These are phyloP conservation scores for Phyllachora maydis DNA, from an alignment of 2,329 filamentous ascomycete species.

Conservation along the genomic window DNA sequence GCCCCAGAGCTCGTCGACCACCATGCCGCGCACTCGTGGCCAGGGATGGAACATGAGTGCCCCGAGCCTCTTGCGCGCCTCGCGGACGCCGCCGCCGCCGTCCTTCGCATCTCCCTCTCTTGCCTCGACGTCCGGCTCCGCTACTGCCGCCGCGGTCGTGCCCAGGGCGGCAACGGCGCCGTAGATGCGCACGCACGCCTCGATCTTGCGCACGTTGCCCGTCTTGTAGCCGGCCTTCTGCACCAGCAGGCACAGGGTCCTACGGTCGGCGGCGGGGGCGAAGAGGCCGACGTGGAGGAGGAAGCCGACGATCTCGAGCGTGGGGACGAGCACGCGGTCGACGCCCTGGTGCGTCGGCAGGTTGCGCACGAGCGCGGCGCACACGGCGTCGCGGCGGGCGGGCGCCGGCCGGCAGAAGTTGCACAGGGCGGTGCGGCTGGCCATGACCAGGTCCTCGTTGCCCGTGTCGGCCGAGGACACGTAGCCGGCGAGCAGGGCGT, in stretches of 20 bases:
- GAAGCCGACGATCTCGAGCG: constrained; percentile 59
- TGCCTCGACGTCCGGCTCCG: too few species aligned
- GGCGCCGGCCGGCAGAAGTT: constrained; percentile 23
- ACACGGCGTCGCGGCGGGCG: constrained; percentile 20
- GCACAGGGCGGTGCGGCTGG: constrained; percentile 43
- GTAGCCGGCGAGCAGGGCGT: constrained; percentile 40
- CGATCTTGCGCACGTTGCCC: constrained; percentile 61
- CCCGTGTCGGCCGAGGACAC: constrained; percentile 60
- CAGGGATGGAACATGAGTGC: constrained; percentile 66
- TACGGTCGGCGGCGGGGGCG: constrained; percentile 16
- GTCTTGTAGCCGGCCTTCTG: constrained; percentile 72
- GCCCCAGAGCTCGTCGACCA: constrained; percentile 39
- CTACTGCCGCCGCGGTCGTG: too few species aligned
- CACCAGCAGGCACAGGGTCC: constrained; percentile 43
- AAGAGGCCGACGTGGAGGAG: constrained; percentile 43
- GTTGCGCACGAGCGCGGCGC: constrained; percentile 29
- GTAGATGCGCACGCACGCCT: constrained; percentile 66
- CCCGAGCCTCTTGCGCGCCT: constrained; percentile 46
- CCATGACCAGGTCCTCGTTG: constrained; percentile 53
- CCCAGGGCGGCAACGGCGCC: constrained; percentile 34
- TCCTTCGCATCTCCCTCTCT: too few species aligned
- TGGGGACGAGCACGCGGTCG: constrained; percentile 55
- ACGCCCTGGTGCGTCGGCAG: constrained; percentile 29
- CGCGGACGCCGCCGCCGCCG: constrained; percentile 20
- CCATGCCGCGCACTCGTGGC: constrained; percentile 44